These are phyloP conservation scores for Saccharum spontaneum DNA, from an alignment of 176 grass and related monocot genomes.

Conservation along the genomic window DNA sequence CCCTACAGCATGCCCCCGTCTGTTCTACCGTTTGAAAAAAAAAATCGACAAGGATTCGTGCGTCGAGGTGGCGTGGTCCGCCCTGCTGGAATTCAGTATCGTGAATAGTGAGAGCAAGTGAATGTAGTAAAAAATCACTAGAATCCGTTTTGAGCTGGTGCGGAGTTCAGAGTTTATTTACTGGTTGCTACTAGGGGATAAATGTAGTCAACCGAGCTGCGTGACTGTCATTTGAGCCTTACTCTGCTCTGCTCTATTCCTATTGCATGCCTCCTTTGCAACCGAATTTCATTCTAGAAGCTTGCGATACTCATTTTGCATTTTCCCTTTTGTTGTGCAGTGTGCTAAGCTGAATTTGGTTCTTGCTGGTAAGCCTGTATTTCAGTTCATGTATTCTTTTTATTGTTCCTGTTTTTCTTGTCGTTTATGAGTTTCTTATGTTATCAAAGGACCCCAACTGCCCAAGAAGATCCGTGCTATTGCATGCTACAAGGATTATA, in stretches of 20 bases:
- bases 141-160: neutral
- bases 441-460: slow-evolving; percentile 75
- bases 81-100: neutral
- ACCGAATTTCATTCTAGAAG: neutral
- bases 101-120: neutral
- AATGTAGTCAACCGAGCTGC: neutral
- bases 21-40: neutral
- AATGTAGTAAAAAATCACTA: neutral
- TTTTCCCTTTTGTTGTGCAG: slow-evolving; percentile 51
- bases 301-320: slow-evolving; percentile 9
- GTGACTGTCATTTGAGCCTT: neutral
- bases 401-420: neutral
- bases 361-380: slow-evolving; percentile 65
- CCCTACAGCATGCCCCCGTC: neutral
- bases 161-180: neutral
- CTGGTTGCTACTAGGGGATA: neutral
- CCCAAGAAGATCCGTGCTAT: slow-evolving; percentile 94
- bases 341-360: slow-evolving; percentile 92
- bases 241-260: neutral
- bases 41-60: neutral
- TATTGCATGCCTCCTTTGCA: neutral
- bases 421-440: neutral
- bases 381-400: neutral
- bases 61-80: neutral
- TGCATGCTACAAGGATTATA: slow-evolving; percentile 85